Base-by-base conservation (phyloP, 2,329 filamentous ascomycete genomes). In the Ustulina deusta region DNA sequence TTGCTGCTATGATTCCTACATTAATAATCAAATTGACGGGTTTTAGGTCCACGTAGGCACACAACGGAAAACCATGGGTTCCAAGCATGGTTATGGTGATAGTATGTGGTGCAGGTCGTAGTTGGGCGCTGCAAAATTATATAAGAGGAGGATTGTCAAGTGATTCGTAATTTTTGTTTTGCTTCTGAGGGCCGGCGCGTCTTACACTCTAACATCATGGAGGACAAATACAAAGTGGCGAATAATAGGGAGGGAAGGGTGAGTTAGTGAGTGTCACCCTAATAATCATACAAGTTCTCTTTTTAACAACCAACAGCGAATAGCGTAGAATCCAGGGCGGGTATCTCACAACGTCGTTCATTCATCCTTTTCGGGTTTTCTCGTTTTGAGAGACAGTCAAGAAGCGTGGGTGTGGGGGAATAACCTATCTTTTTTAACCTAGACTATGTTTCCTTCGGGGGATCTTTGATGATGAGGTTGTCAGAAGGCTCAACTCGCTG, bases 401-500 rank as follows among this genome's bases (percentile, higher is more conserved):
- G 13, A 38, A 59, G 46, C 65, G 62, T 56, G 42, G 15, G 22
- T 46, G 42, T 6, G 15, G 22, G 22, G 38, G 25, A 52, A 11
- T 22, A 51, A 17, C 22, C 40, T 34, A 25, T 49, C 5, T 56
- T 61, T 3, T 56, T 61, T 49, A 20, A 27, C 11, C 10, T 25
- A 22, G 36, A 27, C 65, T 63, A 70, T 38, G 62, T 32, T 25
- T 65, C 58, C 25, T 63, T 66, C 7, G 68, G 44, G 40, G 52
- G 25, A 25, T 80, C 81, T 78, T 89, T 91, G 60, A 82, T 74
- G 73, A 92, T 91, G 68, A 92, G 80, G 64, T 86, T 86, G 46
- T 92, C 90, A 2, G 85, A 83, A 27, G 87, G 83, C 66, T 83
- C 83, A 46, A 90, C 88, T 63, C 89, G 83, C 75, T 91, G 89